A percentile compares a stretch with the other conserved stretches of the same genome.
Conservation (phyloP, 1,284 basidiomycete species). For the Vanrija sp. region DNA sequence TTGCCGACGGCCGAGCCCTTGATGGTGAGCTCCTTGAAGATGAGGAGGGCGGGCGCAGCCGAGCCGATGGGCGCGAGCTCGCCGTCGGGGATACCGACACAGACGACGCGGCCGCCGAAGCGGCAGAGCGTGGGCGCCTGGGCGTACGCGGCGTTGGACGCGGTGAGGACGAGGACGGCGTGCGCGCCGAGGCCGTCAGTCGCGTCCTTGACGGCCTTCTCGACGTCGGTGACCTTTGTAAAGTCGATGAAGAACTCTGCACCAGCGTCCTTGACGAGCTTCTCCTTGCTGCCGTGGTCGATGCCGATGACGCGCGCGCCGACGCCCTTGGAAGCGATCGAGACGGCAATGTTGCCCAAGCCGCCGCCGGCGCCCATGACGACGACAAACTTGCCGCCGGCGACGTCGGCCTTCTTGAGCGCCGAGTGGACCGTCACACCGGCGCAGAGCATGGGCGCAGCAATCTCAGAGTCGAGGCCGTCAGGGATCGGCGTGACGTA, state of each 20-base stretch:
- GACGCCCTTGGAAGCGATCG: constrained; percentile 7
- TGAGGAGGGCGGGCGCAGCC: constrained; percentile 1
- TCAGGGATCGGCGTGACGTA: constrained; percentile 74
- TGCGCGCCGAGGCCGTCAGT: constrained; percentile 69
- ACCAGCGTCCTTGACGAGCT: constrained; percentile 64
- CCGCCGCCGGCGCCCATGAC: constrained; percentile 55
- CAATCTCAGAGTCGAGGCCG: constrained; percentile 59
- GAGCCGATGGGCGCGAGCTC: constrained; percentile 7
- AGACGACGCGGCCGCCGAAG: constrained; percentile 62
- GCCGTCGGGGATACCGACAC: constrained; percentile 63
- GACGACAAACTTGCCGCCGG: constrained; percentile 71
- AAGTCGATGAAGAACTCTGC: constrained; percentile 79
- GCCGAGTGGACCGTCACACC: constrained; percentile 64
- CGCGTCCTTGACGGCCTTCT: background rate
- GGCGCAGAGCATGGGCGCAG: constrained; percentile 79
- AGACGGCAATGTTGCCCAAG: constrained; percentile 56
- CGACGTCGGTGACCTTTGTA: constrained; percentile 48
- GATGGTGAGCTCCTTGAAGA: constrained; percentile 13
- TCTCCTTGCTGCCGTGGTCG: constrained; percentile 51
- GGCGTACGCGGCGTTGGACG: constrained; percentile 57
- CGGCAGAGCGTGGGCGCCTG: constrained; percentile 68
- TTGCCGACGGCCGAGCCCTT: constrained; percentile 9
- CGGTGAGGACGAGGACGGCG: constrained; percentile 61
- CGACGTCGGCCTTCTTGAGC: constrained; percentile 64
- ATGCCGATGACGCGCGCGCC: constrained; percentile 13